Base-by-base conservation (phyloP, 169 alveolate species). In the Eimeria necatrix region DNA sequence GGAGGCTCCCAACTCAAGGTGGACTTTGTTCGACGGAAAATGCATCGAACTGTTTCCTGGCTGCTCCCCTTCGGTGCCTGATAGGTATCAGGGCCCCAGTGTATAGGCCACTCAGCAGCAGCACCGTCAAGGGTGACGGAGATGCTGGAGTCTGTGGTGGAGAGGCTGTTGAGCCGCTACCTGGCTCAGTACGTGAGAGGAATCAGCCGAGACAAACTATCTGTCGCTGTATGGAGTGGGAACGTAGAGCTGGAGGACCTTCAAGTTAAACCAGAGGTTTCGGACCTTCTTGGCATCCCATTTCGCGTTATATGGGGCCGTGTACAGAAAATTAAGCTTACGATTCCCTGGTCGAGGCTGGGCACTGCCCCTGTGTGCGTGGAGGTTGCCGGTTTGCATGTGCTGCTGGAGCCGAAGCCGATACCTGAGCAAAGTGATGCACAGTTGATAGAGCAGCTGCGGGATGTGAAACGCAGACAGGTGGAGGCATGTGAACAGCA, bases 191-290 rank as follows among this genome's bases (percentile, higher is more conserved):
- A 97, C 80, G 98, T 97, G 68, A 97, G 96, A 87, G 98, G 98
- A 20, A 97, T 97, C 60, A 76, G 90, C 70, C 97, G 97, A 14
- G 97, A 96, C 87, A 97, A 97, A 94, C 95, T 97, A 61, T 98
- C 97, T 78, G 96, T 97, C 93, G 98, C 98, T 7, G 98, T 97
- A n/a, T 97, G 98, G 98, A 96, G 98, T n/a, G 98, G 98, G 26
- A 96, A 97, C 94, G 96, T 97, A 46, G 97, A 95, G 78, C 95
- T 97, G 53, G 98, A 97, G 80, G 97, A 97, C 78, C 91, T 97
- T 59, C 96, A 96, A 71, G 94, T 97, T 41, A 97, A 97, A 96
- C 97, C 97, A 48, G 98, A 97, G 78, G 97, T 97, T 93, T 94
- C 98, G 26, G 98, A 96, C 76, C 95, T 85, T 84, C 94, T 96